Evolutionary conservation across 1,284 basidiomycete genomes (phyloP).

Genomic region (Exobasidium rhododendri): DNA sequence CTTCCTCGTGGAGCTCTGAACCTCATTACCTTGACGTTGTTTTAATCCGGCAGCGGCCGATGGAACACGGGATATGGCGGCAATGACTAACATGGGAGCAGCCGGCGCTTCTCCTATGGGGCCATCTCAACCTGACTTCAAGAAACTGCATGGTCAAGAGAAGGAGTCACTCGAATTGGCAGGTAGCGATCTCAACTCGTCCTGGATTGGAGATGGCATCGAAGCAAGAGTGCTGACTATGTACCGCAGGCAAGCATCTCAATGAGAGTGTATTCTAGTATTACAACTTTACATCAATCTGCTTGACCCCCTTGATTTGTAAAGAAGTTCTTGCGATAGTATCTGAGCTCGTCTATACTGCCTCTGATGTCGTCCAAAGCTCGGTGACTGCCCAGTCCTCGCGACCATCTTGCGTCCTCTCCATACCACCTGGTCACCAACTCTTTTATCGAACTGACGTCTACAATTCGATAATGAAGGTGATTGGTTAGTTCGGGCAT

Average conservation of each 20-base stretch:
- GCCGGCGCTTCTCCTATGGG: slow-evolving; percentile 31
- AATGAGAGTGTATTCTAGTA: background rate
- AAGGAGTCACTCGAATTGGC: slow-evolving; percentile 88
- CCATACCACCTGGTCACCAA: slow-evolving; percentile 74
- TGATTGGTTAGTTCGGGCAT: slow-evolving; percentile 65
- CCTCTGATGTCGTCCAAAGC: slow-evolving; percentile 72
- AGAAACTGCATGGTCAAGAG: slow-evolving; percentile 86
- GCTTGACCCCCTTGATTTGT: background rate
- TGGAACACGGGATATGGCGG: slow-evolving; percentile 53
- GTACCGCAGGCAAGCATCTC: slow-evolving; percentile 22
- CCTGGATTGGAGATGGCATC: slow-evolving; percentile 52
- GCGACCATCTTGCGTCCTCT: slow-evolving; percentile 51
- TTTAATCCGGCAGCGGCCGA: slow-evolving; percentile 48
- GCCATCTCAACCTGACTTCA: slow-evolving; percentile 63
- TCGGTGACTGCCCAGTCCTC: slow-evolving; percentile 44
- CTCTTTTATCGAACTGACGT: slow-evolving; percentile 68
- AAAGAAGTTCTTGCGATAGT: slow-evolving; percentile 7
- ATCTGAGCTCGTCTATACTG: slow-evolving; percentile 61
- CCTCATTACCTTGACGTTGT: background rate
- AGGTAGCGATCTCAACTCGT: slow-evolving; percentile 57
- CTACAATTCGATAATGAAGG: slow-evolving; percentile 61
- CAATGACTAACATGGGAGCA: slow-evolving; percentile 25
- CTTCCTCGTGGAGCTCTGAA: too few species aligned
- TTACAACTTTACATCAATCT: background rate
- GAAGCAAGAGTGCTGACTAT: slow-evolving; percentile 47